These are phyloP conservation scores for Globisporangium sylvaticum DNA, from an alignment of 352 stramenopile species.

Conservation along the genomic window DNA sequence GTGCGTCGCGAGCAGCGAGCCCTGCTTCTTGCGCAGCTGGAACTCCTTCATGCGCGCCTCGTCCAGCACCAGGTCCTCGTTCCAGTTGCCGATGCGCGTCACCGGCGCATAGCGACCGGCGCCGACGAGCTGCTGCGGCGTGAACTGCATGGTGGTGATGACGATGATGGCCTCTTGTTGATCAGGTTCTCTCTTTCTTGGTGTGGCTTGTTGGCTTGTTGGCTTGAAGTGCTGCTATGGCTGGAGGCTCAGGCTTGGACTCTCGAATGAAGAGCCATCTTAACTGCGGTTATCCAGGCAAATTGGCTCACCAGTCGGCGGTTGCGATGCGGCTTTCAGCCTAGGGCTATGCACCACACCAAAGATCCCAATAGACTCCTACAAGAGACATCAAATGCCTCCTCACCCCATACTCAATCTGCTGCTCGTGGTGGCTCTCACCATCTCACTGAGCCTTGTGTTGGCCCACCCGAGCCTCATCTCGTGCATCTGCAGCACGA, in stretches of 20 bases:
- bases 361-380: constrained; percentile 1
- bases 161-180: background rate
- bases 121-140: constrained; percentile 85
- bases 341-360: background rate
- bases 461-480: constrained; percentile 58
- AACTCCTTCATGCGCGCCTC: constrained; percentile 86
- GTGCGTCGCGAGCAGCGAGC: constrained; percentile 73
- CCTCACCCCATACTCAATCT: background rate
- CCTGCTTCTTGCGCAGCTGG: constrained; percentile 72
- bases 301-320: background rate
- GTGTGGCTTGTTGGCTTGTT: background rate
- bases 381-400: background rate
- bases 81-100: constrained; percentile 89
- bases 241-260: background rate
- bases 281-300: constrained; percentile 1
- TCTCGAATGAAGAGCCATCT: background rate
- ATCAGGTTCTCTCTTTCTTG: background rate
- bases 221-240: background rate
- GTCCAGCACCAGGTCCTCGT: constrained; percentile 87
- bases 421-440: background rate
- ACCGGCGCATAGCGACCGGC: constrained; percentile 71
- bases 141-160: constrained; percentile 75
- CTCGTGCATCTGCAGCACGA: constrained; percentile 73
- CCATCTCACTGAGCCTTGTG: background rate
- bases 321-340: background rate